A percentile compares a stretch with the other conserved stretches of the same genome.
These are phyloP conservation scores for Poteriospumella lacustris DNA, from an alignment of 108 stramenopile genomes.

Conservation along the genomic window DNA sequence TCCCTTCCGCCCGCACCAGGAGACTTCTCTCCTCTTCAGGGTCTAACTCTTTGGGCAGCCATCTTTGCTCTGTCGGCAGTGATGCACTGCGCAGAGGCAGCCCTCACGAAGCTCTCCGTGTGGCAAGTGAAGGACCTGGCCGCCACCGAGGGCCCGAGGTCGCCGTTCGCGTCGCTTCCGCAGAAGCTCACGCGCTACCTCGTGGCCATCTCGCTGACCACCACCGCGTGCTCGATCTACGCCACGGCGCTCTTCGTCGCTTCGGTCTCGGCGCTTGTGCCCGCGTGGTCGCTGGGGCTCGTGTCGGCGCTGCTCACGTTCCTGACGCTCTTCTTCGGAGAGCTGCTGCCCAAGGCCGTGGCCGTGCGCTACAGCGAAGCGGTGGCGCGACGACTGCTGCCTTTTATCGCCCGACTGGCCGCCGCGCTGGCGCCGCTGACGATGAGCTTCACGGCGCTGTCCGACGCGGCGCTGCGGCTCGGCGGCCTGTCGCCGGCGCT, in stretches of 20 bases:
- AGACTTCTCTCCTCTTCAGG: background rate
- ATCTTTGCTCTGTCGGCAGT: constrained; percentile 40
- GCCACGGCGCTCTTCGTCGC: constrained; percentile 64
- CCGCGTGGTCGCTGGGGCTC: constrained; percentile 69
- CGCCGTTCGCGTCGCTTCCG: constrained; percentile 77
- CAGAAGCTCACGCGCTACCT: constrained; percentile 87
- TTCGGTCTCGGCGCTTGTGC: constrained; percentile 70
- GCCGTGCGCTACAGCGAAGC: constrained; percentile 87
- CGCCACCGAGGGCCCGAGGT: constrained; percentile 68
- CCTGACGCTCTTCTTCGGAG: constrained; percentile 88
- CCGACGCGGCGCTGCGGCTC: constrained; percentile 67
- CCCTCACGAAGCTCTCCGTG: constrained; percentile 91
- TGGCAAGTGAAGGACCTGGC: constrained; percentile 91
- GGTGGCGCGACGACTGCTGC: constrained; percentile 80
- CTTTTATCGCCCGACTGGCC: constrained; percentile 73
- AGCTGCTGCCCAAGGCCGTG: constrained; percentile 83
- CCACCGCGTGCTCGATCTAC: constrained; percentile 77
- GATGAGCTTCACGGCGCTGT: constrained; percentile 67
- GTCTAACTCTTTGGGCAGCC: background rate
- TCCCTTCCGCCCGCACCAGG: background rate
- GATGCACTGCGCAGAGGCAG: constrained; percentile 73
- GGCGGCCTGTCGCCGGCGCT: constrained; percentile 70
- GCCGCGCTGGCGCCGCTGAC: constrained; percentile 75
- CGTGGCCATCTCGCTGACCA: constrained; percentile 84
- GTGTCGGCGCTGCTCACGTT: constrained; percentile 69